Evolutionary conservation across 2,329 filamentous ascomycete genomes (phyloP).

Genomic region (Aspergillus ochraceoroseus): DNA sequence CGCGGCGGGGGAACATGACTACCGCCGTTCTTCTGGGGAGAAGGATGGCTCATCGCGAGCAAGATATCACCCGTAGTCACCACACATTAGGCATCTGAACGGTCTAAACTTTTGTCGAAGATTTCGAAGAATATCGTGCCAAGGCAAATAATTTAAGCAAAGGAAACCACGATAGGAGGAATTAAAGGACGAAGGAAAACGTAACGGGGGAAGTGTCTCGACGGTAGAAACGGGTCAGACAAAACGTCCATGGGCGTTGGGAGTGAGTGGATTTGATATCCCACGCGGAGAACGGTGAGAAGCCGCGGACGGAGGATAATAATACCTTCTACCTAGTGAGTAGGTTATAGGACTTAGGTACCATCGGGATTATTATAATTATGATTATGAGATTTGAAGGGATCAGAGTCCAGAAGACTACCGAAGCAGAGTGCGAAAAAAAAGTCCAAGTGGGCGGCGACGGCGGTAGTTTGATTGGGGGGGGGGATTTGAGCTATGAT

Average conservation of each 20-base stretch:
- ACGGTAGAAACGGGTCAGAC: slow-evolving; percentile 15
- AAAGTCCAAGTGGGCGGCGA: slow-evolving; percentile 2
- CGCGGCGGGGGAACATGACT: slow-evolving; percentile 31
- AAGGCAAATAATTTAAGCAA: no score
- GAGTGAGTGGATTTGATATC: slow-evolving; percentile 14
- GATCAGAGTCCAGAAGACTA: no score
- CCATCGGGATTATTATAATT: no score
- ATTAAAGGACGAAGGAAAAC: slow-evolving; percentile 12
- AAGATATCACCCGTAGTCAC: slow-evolving; percentile 32
- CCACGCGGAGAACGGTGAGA: slow-evolving; percentile 18
- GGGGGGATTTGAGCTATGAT: no score
- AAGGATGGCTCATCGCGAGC: slow-evolving; percentile 41
- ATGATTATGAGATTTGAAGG: no score
- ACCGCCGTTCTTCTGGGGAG: slow-evolving; percentile 36
- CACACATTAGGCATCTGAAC: slow-evolving; percentile 31
- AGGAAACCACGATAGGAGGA: slow-evolving; percentile 9
- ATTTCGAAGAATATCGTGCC: slow-evolving; percentile 15
- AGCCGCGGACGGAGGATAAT: slow-evolving; percentile 12
- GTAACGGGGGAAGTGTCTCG: slow-evolving; percentile 17
- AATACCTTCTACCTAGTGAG: background rate
- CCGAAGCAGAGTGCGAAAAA: no score
- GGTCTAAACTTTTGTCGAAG: slow-evolving; percentile 12
- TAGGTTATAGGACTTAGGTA: background rate
- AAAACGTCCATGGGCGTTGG: slow-evolving; percentile 26
- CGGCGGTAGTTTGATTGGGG: slow-evolving; percentile 9